Evolutionary conservation across 257 asterid genomes (phyloP).

Genomic region (Gardenia jasminoides): DNA sequence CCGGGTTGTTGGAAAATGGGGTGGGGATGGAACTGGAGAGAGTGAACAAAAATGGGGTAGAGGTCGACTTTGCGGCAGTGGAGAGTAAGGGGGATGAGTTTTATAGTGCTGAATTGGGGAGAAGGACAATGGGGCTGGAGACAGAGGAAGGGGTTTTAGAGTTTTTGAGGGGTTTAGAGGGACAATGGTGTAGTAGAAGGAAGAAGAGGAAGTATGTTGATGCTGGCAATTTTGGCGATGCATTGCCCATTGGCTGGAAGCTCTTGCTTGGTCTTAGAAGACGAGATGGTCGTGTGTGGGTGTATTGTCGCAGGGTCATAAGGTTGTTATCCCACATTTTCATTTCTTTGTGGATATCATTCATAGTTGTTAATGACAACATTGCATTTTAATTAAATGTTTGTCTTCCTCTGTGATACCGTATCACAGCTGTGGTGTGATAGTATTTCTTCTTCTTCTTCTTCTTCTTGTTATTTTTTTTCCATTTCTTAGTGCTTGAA

Average conservation of each 20-base stretch:
- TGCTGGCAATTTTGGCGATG: conserved; percentile 55
- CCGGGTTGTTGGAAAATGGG: conserved; percentile 39
- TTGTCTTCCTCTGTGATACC: background rate
- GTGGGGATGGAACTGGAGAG: conserved; percentile 43
- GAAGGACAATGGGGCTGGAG: conserved; percentile 61
- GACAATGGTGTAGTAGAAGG: conserved; percentile 95
- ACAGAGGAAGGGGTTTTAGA: conserved; percentile 64
- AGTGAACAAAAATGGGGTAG: conserved; percentile 57
- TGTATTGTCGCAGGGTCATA: conserved; percentile 73
- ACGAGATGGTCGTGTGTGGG: conserved; percentile 57
- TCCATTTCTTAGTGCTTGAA: background rate
- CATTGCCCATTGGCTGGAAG: conserved; percentile 82
- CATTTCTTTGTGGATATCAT: background rate
- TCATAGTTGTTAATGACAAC: background rate
- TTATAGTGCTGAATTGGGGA: conserved; percentile 56
- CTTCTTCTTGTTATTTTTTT: too few relatives aligned
- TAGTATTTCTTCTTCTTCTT: too few relatives aligned
- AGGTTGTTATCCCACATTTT: conserved; percentile 46
- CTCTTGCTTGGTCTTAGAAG: conserved; percentile 81
- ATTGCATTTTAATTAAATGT: background rate
- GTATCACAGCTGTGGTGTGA: background rate
- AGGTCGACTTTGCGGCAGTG: conserved; percentile 56
- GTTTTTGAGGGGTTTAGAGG: conserved; percentile 66
- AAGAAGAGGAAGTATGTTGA: conserved; percentile 87
- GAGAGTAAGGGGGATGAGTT: conserved; percentile 73